Evolutionary conservation across 73 alveolate species (phyloP), one percentile per base, ranked within the genome.

Genomic region (Diophrys appendiculata): DNA sequence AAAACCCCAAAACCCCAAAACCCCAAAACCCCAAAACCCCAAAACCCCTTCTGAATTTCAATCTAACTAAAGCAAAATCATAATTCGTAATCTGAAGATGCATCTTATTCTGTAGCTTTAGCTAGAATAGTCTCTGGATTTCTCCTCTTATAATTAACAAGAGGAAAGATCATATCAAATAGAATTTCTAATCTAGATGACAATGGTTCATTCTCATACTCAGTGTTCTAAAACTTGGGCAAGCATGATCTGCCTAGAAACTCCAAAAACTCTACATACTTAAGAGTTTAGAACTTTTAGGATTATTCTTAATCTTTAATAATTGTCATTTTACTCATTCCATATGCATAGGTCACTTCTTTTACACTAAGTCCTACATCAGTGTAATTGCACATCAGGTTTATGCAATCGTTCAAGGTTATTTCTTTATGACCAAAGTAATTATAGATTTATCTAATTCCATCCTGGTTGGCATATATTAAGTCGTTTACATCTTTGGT

Each of bases 321-420:
- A 13, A 86, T 82, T 0, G 86, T 86, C 89, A 79, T 79, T 60
- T 86, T 86, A 30, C 80, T 55, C 78, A 79, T 69, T n/a, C 90
- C 87, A 52, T 54, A 80, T 34, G 86, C 71, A 43, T 53, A 74
- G 11, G 0, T 29, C 24, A 86, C 83, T 23, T 68, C 87, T 24
- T 60, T 34, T 8, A 27, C 53, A 1, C 72, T n/a, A 22, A 72
- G 35, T n/a, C 53, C 81, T 32, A 29, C 60, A 43, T 11, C 60
- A 11, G 60, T 11, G 60, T 5, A 32, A 8, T 22, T 18, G 52
- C n/a, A n/a, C n/a, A 72, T 72, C 1, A 72, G 71, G 27, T 52
- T 55, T 18, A 5, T 23, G 25, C 52, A 29, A 43, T 72, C 81
- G 2, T 34, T 29, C 28, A 72, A 43, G 0, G 69, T 5, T 26